Evolutionary conservation across 2,329 filamentous ascomycete species (phyloP).

Genomic region (Paecilomyces dactylethromorphus): DNA sequence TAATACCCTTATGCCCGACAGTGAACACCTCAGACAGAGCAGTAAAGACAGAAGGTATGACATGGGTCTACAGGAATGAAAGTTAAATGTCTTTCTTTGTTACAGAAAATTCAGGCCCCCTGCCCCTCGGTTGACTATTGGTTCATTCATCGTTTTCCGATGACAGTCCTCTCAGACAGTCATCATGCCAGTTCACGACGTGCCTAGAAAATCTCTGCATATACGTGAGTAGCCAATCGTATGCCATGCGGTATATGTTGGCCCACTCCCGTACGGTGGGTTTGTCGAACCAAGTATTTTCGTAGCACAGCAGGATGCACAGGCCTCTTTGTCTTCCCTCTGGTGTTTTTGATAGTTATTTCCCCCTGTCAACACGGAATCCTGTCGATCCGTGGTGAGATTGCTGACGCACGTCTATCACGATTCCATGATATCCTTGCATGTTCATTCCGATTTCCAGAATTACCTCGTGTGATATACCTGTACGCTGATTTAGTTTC

Average conservation of each 20-base stretch:
- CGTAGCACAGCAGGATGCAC: background rate
- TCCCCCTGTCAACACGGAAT: background rate
- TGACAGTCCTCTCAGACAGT: background rate
- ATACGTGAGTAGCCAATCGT: background rate
- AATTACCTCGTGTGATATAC: background rate
- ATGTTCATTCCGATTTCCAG: background rate
- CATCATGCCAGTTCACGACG: background rate
- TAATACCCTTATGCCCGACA: no score
- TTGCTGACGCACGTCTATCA: background rate
- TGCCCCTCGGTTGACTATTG: background rate
- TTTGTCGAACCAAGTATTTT: background rate
- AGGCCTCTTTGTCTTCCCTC: background rate
- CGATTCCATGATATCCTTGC: no score
- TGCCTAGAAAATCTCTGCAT: background rate
- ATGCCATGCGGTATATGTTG: background rate
- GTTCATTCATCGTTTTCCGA: background rate
- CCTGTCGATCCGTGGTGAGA: background rate
- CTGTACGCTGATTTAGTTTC: no score
- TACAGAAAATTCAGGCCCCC: background rate
- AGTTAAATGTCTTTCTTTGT: no score
- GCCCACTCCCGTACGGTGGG: background rate
- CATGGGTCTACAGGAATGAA: no score
- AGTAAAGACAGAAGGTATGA: no score
- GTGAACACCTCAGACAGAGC: no score
- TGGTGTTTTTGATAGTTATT: background rate